A percentile compares a stretch with the other conserved stretches of the same genome.
Conservation (phyloP, 306 rosid genomes). For the Cicer yamashitae region DNA sequence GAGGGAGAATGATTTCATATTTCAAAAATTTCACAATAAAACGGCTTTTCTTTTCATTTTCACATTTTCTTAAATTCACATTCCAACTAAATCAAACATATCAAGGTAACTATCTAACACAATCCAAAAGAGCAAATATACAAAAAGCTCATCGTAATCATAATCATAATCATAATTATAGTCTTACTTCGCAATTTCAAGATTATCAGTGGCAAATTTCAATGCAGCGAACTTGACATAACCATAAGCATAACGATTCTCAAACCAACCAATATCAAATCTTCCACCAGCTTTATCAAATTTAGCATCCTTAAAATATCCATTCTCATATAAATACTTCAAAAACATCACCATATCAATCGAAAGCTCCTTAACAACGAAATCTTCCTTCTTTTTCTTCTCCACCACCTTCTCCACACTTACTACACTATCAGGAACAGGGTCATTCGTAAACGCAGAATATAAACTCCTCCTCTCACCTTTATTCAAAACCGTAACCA, state of each 20-base stretch:
- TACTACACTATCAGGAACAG: not conserved
- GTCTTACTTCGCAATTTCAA: constrained; percentile 76
- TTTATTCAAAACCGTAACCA: not conserved
- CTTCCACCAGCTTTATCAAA: constrained; percentile 40
- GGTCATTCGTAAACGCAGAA: constrained; percentile 45
- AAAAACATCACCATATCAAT: constrained; percentile 61
- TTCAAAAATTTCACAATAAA: not conserved
- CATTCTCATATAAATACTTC: constrained; percentile 56
- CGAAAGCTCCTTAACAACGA: constrained; percentile 55
- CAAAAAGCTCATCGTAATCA: not conserved
- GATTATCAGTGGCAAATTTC: constrained; percentile 65
- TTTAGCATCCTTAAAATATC: constrained; percentile 71
- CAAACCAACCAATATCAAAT: constrained; percentile 63
- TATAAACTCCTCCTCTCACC: constrained; percentile 39
- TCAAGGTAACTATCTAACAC: not conserved
- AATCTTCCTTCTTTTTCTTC: constrained; percentile 20
- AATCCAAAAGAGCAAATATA: not conserved
- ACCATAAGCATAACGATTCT: constrained; percentile 43
- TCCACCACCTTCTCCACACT: not conserved
- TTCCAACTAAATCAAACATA: constrained; percentile 27
- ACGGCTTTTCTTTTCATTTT: not conserved
- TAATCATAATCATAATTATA: too few species aligned
- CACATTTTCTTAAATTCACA: constrained; percentile 11
- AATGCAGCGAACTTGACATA: constrained; percentile 58
- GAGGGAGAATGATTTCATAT: not conserved